These are phyloP conservation scores for Nemania sp. DNA, from an alignment of 2,329 filamentous ascomycete species.

Conservation along the genomic window DNA sequence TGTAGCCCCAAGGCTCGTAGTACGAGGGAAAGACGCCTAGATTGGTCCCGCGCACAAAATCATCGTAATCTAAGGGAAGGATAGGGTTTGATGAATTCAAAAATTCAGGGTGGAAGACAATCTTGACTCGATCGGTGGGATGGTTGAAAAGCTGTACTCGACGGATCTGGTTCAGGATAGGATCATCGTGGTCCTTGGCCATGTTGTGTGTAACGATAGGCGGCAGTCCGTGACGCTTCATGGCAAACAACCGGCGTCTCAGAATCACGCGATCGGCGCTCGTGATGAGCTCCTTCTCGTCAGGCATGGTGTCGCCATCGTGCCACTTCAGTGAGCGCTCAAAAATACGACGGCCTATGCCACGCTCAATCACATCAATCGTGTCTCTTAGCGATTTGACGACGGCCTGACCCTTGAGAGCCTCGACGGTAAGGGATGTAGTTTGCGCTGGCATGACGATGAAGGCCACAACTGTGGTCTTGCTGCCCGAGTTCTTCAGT, in stretches of 20 bases:
- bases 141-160: slow-evolving; percentile 98
- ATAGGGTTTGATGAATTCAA: slow-evolving; percentile 95
- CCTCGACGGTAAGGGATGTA: slow-evolving; percentile 90
- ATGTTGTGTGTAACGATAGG: slow-evolving; percentile 99
- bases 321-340: slow-evolving; percentile 95
- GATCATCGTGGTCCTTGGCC: slow-evolving; percentile 91
- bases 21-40: slow-evolving; percentile 95
- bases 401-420: slow-evolving; percentile 93
- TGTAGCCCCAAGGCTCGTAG: slow-evolving; percentile 99
- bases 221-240: slow-evolving; percentile 89
- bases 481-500: slow-evolving; percentile 82
- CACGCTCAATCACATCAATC: slow-evolving; percentile 87
- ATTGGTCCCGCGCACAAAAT: slow-evolving; percentile 96
- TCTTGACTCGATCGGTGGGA: slow-evolving; percentile 91
- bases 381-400: slow-evolving; percentile 96
- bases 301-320: slow-evolving; percentile 89
- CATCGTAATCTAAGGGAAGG: slow-evolving; percentile 93
- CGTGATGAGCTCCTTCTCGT: slow-evolving; percentile 95
- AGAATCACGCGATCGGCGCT: slow-evolving; percentile 91
- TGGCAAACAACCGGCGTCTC: slow-evolving; percentile 88
- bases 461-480: slow-evolving; percentile 94
- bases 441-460: slow-evolving; percentile 99
- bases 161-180: slow-evolving; percentile 92
- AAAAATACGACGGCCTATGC: slow-evolving; percentile 91
- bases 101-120: slow-evolving; percentile 98